Evolutionary conservation across 139 green algal genomes (phyloP).

Genomic region (Auxenochlorella pyrenoidosa): DNA sequence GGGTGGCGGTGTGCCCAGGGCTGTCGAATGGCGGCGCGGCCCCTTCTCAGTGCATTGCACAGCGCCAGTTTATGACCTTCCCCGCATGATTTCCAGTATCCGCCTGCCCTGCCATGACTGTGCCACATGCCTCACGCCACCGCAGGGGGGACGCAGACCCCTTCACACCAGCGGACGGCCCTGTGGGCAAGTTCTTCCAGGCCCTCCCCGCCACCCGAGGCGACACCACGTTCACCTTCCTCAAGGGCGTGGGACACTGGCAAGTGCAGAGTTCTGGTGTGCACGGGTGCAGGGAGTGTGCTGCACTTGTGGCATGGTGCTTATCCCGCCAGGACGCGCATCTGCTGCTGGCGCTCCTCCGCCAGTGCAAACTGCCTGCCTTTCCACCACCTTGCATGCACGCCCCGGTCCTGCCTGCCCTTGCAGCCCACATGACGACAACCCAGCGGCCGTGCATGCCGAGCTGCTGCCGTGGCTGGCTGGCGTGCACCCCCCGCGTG

Average conservation of each 20-base stretch:
- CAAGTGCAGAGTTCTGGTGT: no score
- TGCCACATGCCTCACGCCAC: no score
- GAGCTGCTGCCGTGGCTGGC: conserved; percentile 80
- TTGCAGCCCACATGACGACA: conserved; percentile 69
- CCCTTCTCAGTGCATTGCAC: no score
- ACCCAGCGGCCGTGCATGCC: conserved; percentile 66
- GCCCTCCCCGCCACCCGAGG: conserved; percentile 50
- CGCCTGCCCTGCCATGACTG: no score
- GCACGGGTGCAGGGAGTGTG: neutral
- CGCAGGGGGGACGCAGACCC: conserved; percentile 78
- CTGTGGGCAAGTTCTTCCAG: conserved; percentile 86
- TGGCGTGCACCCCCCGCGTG: neutral
- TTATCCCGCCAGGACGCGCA: no score
- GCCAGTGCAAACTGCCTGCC: neutral
- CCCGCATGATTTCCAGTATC: no score
- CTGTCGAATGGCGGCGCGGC: no score
- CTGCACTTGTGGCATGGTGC: no score
- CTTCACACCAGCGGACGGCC: conserved; percentile 90
- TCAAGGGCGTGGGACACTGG: conserved; percentile 80
- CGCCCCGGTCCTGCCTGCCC: neutral
- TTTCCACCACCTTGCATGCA: no score
- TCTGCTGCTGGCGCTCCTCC: neutral
- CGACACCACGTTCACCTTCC: conserved; percentile 60
- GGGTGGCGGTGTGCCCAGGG: no score
- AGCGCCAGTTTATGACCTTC: no score